Evolutionary conservation across 2,329 filamentous ascomycete species (phyloP).

Genomic region (Fusarium sp.): DNA sequence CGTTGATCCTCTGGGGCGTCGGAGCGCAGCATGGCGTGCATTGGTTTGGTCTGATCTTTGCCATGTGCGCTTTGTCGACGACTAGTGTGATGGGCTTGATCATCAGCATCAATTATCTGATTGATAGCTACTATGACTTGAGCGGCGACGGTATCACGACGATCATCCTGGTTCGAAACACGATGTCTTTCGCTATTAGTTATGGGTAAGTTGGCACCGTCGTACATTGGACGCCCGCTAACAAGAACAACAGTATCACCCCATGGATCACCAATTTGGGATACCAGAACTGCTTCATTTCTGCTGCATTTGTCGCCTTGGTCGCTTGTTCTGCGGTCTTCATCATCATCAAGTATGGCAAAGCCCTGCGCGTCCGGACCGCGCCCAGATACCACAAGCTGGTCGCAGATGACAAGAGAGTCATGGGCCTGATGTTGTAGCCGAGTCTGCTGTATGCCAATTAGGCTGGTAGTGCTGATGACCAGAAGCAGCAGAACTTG

Average conservation of each 20-base stretch:
- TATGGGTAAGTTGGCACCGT: slow-evolving; percentile 41
- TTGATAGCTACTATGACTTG: slow-evolving; percentile 57
- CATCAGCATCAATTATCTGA: slow-evolving; percentile 54
- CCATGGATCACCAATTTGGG: slow-evolving; percentile 58
- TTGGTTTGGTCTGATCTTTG: slow-evolving; percentile 57
- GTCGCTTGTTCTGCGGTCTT: slow-evolving; percentile 56
- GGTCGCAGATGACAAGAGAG: slow-evolving; percentile 19
- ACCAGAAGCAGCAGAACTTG: neutral
- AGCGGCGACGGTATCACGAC: slow-evolving; percentile 55
- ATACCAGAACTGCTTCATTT: slow-evolving; percentile 57
- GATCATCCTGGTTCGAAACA: slow-evolving; percentile 55
- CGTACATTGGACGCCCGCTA: neutral
- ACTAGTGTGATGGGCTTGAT: slow-evolving; percentile 52
- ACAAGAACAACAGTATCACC: slow-evolving; percentile 54
- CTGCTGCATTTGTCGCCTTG: slow-evolving; percentile 55
- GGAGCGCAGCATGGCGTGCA: slow-evolving; percentile 54
- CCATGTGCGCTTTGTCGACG: slow-evolving; percentile 53
- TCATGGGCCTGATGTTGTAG: neutral
- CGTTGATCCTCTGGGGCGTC: slow-evolving; percentile 51
- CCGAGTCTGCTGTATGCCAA: rapidly evolving
- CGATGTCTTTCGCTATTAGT: slow-evolving; percentile 52
- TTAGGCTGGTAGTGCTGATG: neutral
- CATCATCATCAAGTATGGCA: slow-evolving; percentile 61
- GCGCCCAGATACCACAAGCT: slow-evolving; percentile 29
- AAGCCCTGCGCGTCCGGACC: slow-evolving; percentile 41